Evolutionary conservation across 1,284 basidiomycete species (phyloP).

Genomic region (Cutaneotrichosporon dermatis): DNA sequence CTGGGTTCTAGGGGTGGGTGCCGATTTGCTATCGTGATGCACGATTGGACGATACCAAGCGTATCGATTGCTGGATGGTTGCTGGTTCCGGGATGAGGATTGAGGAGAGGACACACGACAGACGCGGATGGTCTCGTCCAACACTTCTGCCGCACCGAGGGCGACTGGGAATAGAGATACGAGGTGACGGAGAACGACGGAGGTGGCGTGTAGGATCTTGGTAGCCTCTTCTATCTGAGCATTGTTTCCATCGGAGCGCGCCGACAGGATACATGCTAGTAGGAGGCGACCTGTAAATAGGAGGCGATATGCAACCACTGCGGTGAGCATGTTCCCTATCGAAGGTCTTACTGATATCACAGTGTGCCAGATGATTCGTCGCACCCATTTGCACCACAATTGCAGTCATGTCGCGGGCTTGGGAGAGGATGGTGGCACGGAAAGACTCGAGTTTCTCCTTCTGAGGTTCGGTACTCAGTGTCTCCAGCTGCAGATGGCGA

Average conservation of each 20-base stretch:
- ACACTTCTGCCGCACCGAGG: slow-evolving; percentile 17
- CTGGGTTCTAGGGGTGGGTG: not conserved
- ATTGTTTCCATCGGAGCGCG: slow-evolving; percentile 9
- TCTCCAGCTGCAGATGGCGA: slow-evolving; percentile 15
- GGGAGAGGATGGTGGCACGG: not conserved
- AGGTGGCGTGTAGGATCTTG: slow-evolving; percentile 14
- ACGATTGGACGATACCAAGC: slow-evolving; percentile 16
- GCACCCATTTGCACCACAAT: slow-evolving; percentile 13
- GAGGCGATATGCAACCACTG: slow-evolving; percentile 15
- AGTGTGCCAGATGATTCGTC: slow-evolving; percentile 3
- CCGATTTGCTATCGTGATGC: slow-evolving; percentile 6
- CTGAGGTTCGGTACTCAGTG: slow-evolving; percentile 1
- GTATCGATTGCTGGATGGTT: not conserved
- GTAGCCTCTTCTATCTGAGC: slow-evolving; percentile 11
- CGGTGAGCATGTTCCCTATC: not conserved
- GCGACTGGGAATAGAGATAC: slow-evolving; percentile 16
- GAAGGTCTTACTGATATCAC: slow-evolving; percentile 10
- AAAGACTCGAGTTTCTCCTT: not conserved
- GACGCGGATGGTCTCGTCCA: slow-evolving; percentile 20
- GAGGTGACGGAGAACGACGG: slow-evolving; percentile 15
- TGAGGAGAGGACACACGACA: slow-evolving; percentile 7
- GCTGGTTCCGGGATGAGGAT: not conserved
- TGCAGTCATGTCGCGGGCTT: slow-evolving; percentile 9
- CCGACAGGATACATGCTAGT: slow-evolving; percentile 15
- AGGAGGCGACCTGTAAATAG: slow-evolving; percentile 18